These are phyloP conservation scores for Cyclanthera cordifolia DNA, from an alignment of 306 rosid species.

Conservation along the genomic window DNA sequence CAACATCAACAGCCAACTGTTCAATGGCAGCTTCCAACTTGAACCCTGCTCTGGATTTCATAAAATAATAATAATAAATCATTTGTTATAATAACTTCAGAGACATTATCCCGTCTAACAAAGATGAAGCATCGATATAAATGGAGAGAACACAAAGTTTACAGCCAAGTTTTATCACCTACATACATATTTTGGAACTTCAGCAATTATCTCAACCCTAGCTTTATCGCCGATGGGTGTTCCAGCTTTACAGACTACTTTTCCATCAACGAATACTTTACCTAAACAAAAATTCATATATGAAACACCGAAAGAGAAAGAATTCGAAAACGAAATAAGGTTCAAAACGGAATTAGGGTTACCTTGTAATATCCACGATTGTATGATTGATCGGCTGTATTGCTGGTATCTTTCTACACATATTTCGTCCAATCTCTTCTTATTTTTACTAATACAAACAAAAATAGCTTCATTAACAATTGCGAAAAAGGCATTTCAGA, in stretches of 20 bases:
- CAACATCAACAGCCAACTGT: slow-evolving; percentile 56
- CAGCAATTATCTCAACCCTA: slow-evolving; percentile 66
- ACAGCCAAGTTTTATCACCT: slow-evolving; percentile 50
- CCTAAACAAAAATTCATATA: slow-evolving; percentile 33
- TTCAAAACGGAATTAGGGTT: slow-evolving; percentile 1
- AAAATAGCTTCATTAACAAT: background rate
- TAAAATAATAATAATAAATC: background rate
- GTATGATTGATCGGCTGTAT: slow-evolving; percentile 73
- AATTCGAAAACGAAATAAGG: background rate
- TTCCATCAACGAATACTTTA: slow-evolving; percentile 77
- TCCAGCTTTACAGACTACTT: slow-evolving; percentile 69
- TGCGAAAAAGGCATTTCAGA: background rate
- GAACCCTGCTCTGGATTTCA: slow-evolving; percentile 62
- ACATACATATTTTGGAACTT: slow-evolving; percentile 96
- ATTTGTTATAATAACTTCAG: background rate
- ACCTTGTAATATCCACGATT: slow-evolving; percentile 96
- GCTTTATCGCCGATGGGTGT: slow-evolving; percentile 71
- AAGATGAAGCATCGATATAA: background rate
- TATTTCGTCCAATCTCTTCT: slow-evolving; percentile 66
- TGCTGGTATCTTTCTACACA: slow-evolving; percentile 71
- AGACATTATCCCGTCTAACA: background rate
- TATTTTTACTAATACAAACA: slow-evolving; percentile 17
- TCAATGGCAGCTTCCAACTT: slow-evolving; percentile 94
- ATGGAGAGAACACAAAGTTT: background rate
- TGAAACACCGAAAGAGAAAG: background rate